Conservation (phyloP, 495 filamentous ascomycete species). For the Trichoderma orchidacearum region DNA sequence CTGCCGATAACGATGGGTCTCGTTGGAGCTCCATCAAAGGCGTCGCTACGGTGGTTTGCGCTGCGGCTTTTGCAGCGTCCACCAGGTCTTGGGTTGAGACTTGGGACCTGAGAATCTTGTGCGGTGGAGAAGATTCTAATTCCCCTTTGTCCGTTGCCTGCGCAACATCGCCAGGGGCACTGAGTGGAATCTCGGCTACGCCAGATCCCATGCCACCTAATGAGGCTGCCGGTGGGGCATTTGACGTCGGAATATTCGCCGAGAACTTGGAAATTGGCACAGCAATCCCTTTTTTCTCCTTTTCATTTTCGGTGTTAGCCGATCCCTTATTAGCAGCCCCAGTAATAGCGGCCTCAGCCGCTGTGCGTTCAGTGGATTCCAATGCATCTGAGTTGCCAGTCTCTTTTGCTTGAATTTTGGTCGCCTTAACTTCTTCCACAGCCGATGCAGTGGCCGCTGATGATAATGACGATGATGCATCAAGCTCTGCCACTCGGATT, state of each 20-base stretch:
- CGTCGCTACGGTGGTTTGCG: neutral
- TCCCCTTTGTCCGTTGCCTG: neutral
- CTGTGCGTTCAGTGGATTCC: neutral
- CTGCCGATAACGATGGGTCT: neutral
- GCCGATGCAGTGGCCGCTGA: neutral
- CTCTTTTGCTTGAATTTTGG: neutral
- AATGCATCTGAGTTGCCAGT: neutral
- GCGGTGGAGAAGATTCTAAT: slow-evolving; percentile 5
- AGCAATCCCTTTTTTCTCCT: slow-evolving; percentile 2
- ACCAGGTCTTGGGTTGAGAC: slow-evolving; percentile 31
- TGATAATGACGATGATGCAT: neutral
- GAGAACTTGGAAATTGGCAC: slow-evolving; percentile 18
- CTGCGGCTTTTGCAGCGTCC: slow-evolving; percentile 8
- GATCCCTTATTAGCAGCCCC: slow-evolving; percentile 2
- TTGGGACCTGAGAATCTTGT: slow-evolving; percentile 31
- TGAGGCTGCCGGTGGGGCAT: neutral
- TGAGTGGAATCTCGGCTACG: neutral
- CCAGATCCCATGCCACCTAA: neutral
- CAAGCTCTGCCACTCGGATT: neutral
- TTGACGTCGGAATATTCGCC: slow-evolving; percentile 5
- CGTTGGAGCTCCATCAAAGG: neutral
- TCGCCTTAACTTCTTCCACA: neutral
- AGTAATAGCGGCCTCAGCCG: slow-evolving; percentile 1
- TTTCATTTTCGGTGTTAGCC: neutral
- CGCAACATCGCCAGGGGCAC: neutral